Evolutionary conservation across 73 alveolate species (phyloP), one percentile per base, ranked within the genome.

Genomic region (Paramecium primaurelia): DNA sequence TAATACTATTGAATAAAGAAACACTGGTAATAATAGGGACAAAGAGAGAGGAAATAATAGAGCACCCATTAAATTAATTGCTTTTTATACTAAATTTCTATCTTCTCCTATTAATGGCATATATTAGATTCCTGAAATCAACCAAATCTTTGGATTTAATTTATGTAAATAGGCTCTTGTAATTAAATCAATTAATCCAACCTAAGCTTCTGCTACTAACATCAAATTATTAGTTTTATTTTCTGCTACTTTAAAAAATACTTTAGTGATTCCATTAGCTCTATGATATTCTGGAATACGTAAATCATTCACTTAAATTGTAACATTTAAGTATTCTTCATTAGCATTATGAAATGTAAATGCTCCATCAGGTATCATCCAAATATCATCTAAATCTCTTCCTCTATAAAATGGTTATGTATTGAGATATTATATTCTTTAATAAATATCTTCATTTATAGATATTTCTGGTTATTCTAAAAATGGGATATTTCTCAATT

Each of bases 291-390:
- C 96, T 59, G 96, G 97, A 26, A 96, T 88, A 88, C 99, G 94
- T 51, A 93, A 85, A 92, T 98, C 99, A 94, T 96, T 95, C 34
- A 98, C 95, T 92, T 98, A 98, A 6, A 98, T 93, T 75, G 96
- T 97, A 77, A 95, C 97, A 28, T 89, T 77, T 54, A 98, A 92
- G 18, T 51, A 86, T 34, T 94, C 95, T 68, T 94, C 92, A 86
- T 93, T 90, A 3, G 98, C 96, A 58, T 96, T 93, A 47, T 93
- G 86, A 54, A 98, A 93, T 32, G 95, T 93, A 18, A 92, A 93
- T 25, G 99, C 99, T 8, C 99, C 99, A 96, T 98, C 99, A n/a
- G 99, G 99, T 3, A 96, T 86, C 36, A 95, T 18, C 40, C 85
- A 85, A 40, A 92, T 92, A 92, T 73, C 68, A n/a, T 34, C 93